Evolutionary conservation across 345 rosid species (phyloP).

Genomic region (Rubroshorea leprosula): DNA sequence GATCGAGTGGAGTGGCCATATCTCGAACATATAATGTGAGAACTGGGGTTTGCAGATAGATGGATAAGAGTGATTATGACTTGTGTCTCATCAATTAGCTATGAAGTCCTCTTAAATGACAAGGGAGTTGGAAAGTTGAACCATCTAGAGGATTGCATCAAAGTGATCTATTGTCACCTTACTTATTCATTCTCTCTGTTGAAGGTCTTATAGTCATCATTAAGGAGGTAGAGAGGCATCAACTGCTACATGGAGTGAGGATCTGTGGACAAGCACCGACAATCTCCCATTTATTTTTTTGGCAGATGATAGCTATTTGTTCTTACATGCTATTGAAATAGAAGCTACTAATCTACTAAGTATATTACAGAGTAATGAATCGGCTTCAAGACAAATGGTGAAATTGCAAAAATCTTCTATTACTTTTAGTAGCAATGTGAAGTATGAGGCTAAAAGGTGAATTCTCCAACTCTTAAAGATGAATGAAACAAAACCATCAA

Average conservation of each 20-base stretch:
- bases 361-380: not conserved
- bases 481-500: not conserved
- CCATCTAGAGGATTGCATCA: not conserved
- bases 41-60: not conserved
- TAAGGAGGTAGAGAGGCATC: not conserved
- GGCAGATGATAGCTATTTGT: not conserved
- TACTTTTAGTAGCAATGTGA: not conserved
- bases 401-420: not conserved
- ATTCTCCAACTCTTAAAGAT: not conserved
- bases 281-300: not conserved
- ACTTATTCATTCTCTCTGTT: not conserved
- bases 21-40: not conserved
- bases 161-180: not conserved
- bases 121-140: not conserved
- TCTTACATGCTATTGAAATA: not conserved
- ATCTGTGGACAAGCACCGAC: not conserved
- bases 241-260: not conserved
- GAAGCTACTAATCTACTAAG: not conserved
- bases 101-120: not conserved
- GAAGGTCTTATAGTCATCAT: not conserved
- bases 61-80: not conserved
- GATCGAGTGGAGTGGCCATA: not conserved
- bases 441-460: not conserved
- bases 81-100: not conserved
- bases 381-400: not conserved